A percentile compares a stretch with the other conserved stretches of the same genome.
Conservation (phyloP, 192 early-diverging fungal species). For the Podila epigama region DNA sequence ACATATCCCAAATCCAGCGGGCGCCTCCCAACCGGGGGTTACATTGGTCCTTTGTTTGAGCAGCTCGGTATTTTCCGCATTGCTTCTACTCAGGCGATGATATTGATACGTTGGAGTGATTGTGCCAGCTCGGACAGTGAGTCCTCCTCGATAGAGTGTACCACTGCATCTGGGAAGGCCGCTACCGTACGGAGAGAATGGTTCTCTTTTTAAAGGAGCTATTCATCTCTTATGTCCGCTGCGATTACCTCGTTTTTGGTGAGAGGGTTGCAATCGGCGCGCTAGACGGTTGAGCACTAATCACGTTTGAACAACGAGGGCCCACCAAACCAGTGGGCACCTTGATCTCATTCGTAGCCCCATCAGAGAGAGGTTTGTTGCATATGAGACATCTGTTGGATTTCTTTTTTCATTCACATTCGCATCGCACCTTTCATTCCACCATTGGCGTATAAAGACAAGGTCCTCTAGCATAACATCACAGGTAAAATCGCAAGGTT, state of each 20-base stretch:
- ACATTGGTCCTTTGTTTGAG: slow-evolving; percentile 5
- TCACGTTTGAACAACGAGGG: slow-evolving; percentile 8
- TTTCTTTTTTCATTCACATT: too few relatives aligned
- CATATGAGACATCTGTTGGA: too few relatives aligned
- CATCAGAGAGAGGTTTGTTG: too few relatives aligned
- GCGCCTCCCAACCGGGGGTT: slow-evolving; percentile 11
- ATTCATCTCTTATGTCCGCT: background rate
- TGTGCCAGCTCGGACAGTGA: slow-evolving; percentile 1
- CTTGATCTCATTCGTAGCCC: too few relatives aligned
- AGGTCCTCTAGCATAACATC: too few relatives aligned
- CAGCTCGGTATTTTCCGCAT: background rate
- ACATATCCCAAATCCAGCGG: slow-evolving; percentile 14
- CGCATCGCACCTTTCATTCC: too few relatives aligned
- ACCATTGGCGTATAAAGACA: too few relatives aligned
- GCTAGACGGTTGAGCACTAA: slow-evolving; percentile 15
- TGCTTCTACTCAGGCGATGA: background rate
- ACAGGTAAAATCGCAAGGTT: too few relatives aligned
- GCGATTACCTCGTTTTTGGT: slow-evolving; percentile 20
- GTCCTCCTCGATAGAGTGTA: slow-evolving; percentile 2
- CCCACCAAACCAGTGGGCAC: too few relatives aligned
- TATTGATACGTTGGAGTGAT: slow-evolving; percentile 1
- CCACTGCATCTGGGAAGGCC: background rate
- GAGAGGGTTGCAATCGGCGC: slow-evolving; percentile 18
- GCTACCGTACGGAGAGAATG: background rate
- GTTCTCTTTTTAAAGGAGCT: background rate